phyloP scores from a whole-genome alignment of 2,329 filamentous ascomycete genomes.

The Hymenoscyphus fraxineus region DNA sequence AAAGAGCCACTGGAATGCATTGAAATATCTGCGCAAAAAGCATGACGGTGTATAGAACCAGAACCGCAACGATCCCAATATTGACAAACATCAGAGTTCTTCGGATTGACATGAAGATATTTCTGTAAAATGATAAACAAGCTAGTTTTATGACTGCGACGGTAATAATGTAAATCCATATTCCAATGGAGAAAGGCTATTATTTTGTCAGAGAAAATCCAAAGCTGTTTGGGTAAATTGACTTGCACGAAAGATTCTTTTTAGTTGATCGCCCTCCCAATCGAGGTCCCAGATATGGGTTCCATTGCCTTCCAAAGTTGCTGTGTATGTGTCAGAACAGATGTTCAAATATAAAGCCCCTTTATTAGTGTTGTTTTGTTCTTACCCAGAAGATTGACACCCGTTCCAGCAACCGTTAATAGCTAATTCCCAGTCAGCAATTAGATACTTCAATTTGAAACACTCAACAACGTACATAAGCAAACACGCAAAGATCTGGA shows the following conservation, averaged over 20 bases:
- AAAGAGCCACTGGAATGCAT: slow-evolving; percentile 1
- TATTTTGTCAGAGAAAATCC: background rate
- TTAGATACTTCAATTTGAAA: background rate
- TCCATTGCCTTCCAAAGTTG: background rate
- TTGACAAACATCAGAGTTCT: background rate
- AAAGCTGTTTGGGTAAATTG: background rate
- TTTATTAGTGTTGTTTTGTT: background rate
- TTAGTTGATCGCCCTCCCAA: background rate
- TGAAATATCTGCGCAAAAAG: background rate
- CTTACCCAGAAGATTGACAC: background rate
- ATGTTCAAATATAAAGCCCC: background rate
- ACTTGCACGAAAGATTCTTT: background rate
- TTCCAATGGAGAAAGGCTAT: background rate
- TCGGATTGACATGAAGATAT: background rate
- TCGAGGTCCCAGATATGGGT: background rate
- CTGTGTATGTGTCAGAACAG: background rate
- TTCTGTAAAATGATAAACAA: slow-evolving; percentile 1
- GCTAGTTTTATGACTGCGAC: background rate
- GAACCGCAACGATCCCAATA: background rate
- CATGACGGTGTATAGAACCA: background rate
- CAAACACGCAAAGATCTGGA: background rate
- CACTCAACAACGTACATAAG: background rate
- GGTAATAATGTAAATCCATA: background rate
- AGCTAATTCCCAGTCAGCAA: background rate
- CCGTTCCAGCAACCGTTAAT: background rate